Conservation (phyloP, 768 basidiomycete genomes). For the Exidia glandulosa region DNA sequence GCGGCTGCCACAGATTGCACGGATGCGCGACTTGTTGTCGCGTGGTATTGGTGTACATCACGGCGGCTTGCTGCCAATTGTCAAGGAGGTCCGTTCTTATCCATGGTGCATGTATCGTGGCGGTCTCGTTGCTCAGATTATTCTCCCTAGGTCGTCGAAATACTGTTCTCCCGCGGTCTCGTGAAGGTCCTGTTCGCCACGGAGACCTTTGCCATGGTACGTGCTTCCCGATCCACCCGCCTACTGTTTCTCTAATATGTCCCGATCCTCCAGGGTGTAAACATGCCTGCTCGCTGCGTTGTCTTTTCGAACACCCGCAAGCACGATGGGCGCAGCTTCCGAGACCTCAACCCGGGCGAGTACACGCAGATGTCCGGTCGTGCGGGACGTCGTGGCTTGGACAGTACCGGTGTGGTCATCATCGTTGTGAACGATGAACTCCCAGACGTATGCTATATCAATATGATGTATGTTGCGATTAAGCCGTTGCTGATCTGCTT, state of each 20-base stretch:
- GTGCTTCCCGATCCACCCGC: slow-evolving; percentile 8
- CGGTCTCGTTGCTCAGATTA: background rate
- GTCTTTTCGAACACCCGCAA: slow-evolving; percentile 93
- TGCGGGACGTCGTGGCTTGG: slow-evolving; percentile 90
- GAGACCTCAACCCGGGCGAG: slow-evolving; percentile 82
- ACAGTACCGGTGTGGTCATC: slow-evolving; percentile 91
- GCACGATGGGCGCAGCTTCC: slow-evolving; percentile 87
- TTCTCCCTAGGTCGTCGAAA: slow-evolving; percentile 86
- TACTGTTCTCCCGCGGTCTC: slow-evolving; percentile 87
- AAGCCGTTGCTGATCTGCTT: background rate
- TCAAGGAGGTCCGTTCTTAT: slow-evolving; percentile 71
- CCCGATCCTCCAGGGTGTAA: slow-evolving; percentile 63
- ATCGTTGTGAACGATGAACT: slow-evolving; percentile 74
- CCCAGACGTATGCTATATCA: slow-evolving; percentile 55
- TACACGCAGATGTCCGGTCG: slow-evolving; percentile 99
- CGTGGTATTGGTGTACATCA: slow-evolving; percentile 97
- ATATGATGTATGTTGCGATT: background rate
- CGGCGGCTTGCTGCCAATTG: slow-evolving; percentile 88
- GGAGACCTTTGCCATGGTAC: slow-evolving; percentile 97
- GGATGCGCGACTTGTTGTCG: slow-evolving; percentile 80
- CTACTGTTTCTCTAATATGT: background rate
- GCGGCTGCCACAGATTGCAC: slow-evolving; percentile 82
- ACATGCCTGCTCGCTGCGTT: slow-evolving; percentile 97
- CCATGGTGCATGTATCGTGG: background rate
- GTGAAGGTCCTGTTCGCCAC: slow-evolving; percentile 97